Evolutionary conservation across 192 early-diverging fungal genomes (phyloP), one percentile per base, ranked within the genome.

Genomic region (Nowakowskiella sp.): DNA sequence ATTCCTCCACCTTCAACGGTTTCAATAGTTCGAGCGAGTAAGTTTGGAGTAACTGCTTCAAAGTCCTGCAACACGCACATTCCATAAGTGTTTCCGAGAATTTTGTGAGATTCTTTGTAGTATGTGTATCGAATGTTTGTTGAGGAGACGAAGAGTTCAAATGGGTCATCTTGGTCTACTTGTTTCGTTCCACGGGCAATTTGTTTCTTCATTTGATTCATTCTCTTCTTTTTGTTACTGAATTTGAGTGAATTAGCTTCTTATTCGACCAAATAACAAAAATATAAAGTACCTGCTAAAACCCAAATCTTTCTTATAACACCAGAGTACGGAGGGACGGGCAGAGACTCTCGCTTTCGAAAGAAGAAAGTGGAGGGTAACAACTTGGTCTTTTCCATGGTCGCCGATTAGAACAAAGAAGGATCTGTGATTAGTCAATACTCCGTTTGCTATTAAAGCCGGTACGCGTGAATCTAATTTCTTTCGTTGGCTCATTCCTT

Each of bases 71-170:
- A 69, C 25, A 99, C 84, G 52, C 93, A 96, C 95, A 99, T 99
- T 4, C 95, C 95, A 56, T 85, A 99, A 22, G 95, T 99, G 64
- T 92, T 90, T 60, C 95, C 95, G 49, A 99, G 77, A 56, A 99
- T 90, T 64, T 94, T 99, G 57, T 96, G 85, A 19, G 93, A 92
- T 64, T 99, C 95, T 66, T 99, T 99, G 81, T 99, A 99, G 83
- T 96, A 99, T 24, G 92, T 88, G 73, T 99, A 99, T 52, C 93
- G 81, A 62, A 99, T 97, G 60, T 92, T 81, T 25, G 95, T 95
- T 42, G 89, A 85, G 2, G 92, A 78, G 21, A 99, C 80, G 62
- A 99, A 99, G 46, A 99, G 81, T 67, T 99, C 95, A 48, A 99
- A 99, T n/a, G 95, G 95, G 66, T 99, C 93, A 34, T 99, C 91